A percentile compares a stretch with the other conserved stretches of the same genome.
phyloP scores from a whole-genome alignment of 169 alveolate genomes.

The Cryptosporidium sp. region DNA sequence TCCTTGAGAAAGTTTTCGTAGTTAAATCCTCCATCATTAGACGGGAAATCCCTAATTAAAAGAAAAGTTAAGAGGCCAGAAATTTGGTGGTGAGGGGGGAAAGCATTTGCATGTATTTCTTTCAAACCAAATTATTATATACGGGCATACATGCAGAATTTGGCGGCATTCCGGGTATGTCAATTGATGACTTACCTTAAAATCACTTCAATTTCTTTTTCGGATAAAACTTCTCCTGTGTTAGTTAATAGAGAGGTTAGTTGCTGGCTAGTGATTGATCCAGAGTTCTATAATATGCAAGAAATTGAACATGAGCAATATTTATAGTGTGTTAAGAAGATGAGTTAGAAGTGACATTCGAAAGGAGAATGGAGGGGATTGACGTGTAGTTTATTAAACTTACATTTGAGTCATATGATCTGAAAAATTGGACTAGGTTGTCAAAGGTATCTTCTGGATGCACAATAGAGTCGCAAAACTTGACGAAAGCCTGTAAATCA shows the following conservation, averaged over 20 bases:
- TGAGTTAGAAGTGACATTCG: not conserved
- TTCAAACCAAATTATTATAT: not conserved
- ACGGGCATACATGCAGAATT: not conserved
- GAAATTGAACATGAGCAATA: too few species aligned
- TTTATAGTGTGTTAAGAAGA: not conserved
- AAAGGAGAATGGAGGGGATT: too few species aligned
- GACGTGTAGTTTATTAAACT: not conserved
- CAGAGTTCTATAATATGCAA: constrained; percentile 20
- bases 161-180: not conserved
- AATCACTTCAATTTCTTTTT: constrained; percentile 59
- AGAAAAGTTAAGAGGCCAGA: not conserved
- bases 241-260: constrained; percentile 54
- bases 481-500: constrained; percentile 25
- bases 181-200: constrained; percentile 18
- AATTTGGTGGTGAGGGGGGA: not conserved
- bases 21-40: constrained; percentile 57
- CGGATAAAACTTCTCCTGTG: constrained; percentile 53
- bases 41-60: constrained; percentile 45
- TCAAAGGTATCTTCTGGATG: constrained; percentile 74
- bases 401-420: constrained; percentile 60
- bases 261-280: constrained; percentile 42
- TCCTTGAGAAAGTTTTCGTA: constrained; percentile 36
- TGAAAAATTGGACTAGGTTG: constrained; percentile 57
- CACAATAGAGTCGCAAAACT: constrained; percentile 48
- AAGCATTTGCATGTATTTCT: not conserved